These are phyloP conservation scores for Cytidiella melzeri DNA, from an alignment of 768 basidiomycete genomes.

Conservation along the genomic window DNA sequence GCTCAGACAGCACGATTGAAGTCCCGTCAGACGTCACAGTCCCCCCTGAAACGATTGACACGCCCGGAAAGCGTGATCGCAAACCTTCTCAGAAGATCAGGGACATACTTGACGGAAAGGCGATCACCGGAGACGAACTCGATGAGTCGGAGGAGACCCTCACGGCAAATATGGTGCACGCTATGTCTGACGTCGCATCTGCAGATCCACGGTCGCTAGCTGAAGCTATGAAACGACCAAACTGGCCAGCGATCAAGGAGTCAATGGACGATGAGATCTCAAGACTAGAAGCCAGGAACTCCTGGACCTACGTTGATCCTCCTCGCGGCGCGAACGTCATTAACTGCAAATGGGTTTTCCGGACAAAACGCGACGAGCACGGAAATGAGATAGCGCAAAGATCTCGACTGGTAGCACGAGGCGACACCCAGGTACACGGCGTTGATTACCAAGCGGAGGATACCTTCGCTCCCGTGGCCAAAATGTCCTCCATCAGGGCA, in stretches of 20 bases:
- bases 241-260: neutral
- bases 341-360: neutral
- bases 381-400: neutral
- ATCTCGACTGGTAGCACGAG: slow-evolving; percentile 18
- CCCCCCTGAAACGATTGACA: neutral
- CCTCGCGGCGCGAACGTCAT: slow-evolving; percentile 1
- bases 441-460: slow-evolving; percentile 17
- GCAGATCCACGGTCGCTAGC: too few species aligned
- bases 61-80: too few species aligned
- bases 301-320: slow-evolving; percentile 2
- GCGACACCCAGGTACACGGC: slow-evolving; percentile 25
- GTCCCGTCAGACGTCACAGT: too few species aligned
- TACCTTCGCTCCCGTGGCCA: slow-evolving; percentile 25
- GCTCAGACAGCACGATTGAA: too few species aligned
- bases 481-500: slow-evolving; percentile 20
- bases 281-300: neutral
- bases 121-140: neutral
- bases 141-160: neutral
- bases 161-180: too few species aligned
- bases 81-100: too few species aligned
- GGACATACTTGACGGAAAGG: neutral
- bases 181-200: too few species aligned
- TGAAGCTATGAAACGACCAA: too few species aligned
- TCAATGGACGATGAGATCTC: slow-evolving; percentile 1
- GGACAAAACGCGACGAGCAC: neutral